phyloP scores from a whole-genome alignment of 202 grass and related monocot genomes.

The Schoenoplectus tabernaemontani region DNA sequence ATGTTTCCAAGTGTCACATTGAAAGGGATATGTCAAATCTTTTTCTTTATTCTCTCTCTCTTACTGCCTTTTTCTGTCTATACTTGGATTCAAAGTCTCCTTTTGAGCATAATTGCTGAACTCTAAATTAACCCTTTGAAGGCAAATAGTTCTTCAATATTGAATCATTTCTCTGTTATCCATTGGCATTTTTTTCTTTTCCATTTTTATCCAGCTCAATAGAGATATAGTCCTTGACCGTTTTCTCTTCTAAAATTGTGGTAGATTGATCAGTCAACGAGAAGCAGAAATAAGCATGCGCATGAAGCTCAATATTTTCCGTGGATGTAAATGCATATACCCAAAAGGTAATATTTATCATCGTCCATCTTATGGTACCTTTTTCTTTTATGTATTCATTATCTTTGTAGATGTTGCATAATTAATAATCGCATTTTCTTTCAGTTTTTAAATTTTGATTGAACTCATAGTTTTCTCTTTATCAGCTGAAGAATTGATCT shows the following conservation, averaged over 20 bases:
- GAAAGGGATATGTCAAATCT: conserved; percentile 10
- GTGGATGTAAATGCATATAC: neutral
- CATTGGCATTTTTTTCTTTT: neutral
- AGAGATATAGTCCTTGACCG: neutral
- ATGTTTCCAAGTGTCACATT: conserved; percentile 18
- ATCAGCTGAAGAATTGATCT: conserved; percentile 34
- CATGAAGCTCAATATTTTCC: neutral
- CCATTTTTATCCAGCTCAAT: neutral
- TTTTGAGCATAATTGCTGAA: neutral
- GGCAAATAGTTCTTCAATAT: neutral
- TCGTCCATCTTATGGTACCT: neutral
- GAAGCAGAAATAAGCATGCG: conserved; percentile 7
- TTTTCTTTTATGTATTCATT: neutral
- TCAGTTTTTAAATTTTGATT: neutral
- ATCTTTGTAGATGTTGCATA: neutral
- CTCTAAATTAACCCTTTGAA: neutral
- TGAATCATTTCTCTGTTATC: neutral
- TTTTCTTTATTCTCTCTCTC: conserved; percentile 1
- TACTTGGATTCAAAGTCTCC: conserved; percentile 19
- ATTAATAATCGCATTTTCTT: neutral
- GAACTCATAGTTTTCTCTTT: neutral
- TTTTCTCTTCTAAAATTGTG: neutral
- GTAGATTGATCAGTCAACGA: neutral
- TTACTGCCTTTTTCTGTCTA: conserved; percentile 7
- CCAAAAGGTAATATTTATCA: conserved; percentile 17